Base-by-base conservation (phyloP, 176 grass and related monocot species). In the Oryza nivara region DNA sequence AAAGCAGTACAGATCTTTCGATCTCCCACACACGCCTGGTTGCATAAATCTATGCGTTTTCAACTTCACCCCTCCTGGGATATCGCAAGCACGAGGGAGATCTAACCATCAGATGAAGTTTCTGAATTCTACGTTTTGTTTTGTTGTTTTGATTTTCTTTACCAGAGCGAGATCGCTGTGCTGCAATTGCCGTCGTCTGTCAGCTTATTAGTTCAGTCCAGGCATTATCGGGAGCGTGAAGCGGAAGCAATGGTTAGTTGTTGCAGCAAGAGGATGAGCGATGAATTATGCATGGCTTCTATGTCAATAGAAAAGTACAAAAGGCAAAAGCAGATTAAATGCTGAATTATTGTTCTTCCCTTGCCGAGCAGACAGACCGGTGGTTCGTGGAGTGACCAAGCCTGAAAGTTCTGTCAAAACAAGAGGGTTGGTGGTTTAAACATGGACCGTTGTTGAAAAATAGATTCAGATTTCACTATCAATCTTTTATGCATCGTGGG, bases 281-380 rank as follows among this genome's bases (percentile, higher is more conserved):
- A 68, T 6, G 68, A 83, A 60, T 56, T 52, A 54, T 54, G 73
- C 70, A 41, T 60, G 11, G 47, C 40, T 32, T 0, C 7, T 35
- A 51, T 64, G 83, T 85, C 88, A 86, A 63, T 3, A 20, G 58
- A 63, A 23, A 63, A 23, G 88, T 73, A 90, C 83, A 67, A 11
- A 68, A 25, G 38, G 20, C 34, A 11, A 90, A 85, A 58, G 79
- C 45, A 11, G 34, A 7, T 9, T 82, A 78, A 90, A 78, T 90
- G 84, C 68, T 9, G 58, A 65, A 67, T 77, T 70, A 70, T 71
- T 82, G 83, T 9, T 16, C 7, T 10, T 70, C 65, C 11, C 56
- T 76, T 58, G 87, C 51, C 22, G 35, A 71, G 40, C 68, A 60
- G 49, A 16, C 49, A 75, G 70, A 77, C 52, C 73, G 78, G 88